These are phyloP conservation scores for Boletus sp. DNA, from an alignment of 768 basidiomycete genomes.

Conservation along the genomic window DNA sequence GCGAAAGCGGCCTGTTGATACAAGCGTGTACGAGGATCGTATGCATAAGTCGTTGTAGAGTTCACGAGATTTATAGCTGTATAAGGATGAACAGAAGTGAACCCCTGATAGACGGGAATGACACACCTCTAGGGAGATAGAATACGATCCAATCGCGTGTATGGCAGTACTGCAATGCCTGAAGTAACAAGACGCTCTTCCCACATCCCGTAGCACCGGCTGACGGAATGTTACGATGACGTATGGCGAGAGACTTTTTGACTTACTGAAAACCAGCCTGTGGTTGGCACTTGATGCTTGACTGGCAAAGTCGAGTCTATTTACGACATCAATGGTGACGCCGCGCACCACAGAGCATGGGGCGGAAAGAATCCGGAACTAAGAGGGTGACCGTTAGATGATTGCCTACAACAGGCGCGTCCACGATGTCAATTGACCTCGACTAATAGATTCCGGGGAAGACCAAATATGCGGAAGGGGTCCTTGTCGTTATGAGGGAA, in stretches of 20 bases:
- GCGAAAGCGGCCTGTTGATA: constrained; percentile 73
- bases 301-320: constrained; percentile 53
- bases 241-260: not conserved
- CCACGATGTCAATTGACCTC: constrained; percentile 51
- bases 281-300: constrained; percentile 48
- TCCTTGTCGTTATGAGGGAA: constrained; percentile 46
- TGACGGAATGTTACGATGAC: constrained; percentile 28
- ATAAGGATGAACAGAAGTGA: not conserved
- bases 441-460: constrained; percentile 65
- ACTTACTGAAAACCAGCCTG: constrained; percentile 66
- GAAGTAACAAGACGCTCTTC: constrained; percentile 77
- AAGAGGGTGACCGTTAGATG: not conserved
- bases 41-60: constrained; percentile 68
- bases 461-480: constrained; percentile 63
- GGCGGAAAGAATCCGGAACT: constrained; percentile 70
- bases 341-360: constrained; percentile 74
- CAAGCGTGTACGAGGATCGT: constrained; percentile 72
- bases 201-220: constrained; percentile 76
- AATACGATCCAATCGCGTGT: constrained; percentile 75
- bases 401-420: not conserved
- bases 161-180: constrained; percentile 68
- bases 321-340: constrained; percentile 55
- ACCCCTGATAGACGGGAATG: not conserved
- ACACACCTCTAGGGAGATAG: constrained; percentile 77
- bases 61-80: constrained; percentile 64